Evolutionary conservation across 306 rosid genomes (phyloP).

Genomic region (Corylus avellana): DNA sequence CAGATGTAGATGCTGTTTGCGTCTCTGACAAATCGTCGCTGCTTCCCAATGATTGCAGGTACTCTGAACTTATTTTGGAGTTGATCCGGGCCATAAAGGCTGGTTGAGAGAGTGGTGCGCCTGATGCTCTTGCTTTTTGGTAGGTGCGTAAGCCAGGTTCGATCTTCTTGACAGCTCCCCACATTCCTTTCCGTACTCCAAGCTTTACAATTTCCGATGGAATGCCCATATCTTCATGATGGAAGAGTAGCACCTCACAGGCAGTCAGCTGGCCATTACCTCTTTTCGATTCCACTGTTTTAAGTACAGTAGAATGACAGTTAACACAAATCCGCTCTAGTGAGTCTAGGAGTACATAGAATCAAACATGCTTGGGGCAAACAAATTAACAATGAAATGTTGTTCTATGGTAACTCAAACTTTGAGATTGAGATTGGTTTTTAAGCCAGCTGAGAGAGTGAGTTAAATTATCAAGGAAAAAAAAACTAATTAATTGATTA

Average conservation of each 20-base stretch:
- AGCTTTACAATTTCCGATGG: constrained; percentile 98
- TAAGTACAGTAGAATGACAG: constrained; percentile 1
- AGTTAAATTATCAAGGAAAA: neutral
- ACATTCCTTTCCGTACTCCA: constrained; percentile 91
- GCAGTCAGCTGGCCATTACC: constrained; percentile 64
- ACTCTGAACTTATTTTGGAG: constrained; percentile 59
- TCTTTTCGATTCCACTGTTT: constrained; percentile 72
- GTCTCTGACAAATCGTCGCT: constrained; percentile 31
- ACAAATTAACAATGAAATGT: neutral
- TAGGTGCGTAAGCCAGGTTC: constrained; percentile 84
- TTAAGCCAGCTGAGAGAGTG: neutral
- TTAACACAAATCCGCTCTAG: constrained; percentile 1
- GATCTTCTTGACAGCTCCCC: constrained; percentile 88
- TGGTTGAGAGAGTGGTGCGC: constrained; percentile 61
- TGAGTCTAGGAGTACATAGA: neutral
- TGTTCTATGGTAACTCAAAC: neutral
- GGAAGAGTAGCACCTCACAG: constrained; percentile 89
- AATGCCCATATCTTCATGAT: constrained; percentile 97
- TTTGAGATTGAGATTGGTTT: neutral
- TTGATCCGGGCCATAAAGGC: constrained; percentile 76
- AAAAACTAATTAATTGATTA: neutral
- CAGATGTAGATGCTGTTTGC: constrained; percentile 27
- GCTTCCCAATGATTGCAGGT: constrained; percentile 54
- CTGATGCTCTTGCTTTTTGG: constrained; percentile 67
- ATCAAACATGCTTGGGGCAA: neutral